Evolutionary conservation across 108 stramenopile species (phyloP).

Genomic region (Hondaea fermentalgiana): DNA sequence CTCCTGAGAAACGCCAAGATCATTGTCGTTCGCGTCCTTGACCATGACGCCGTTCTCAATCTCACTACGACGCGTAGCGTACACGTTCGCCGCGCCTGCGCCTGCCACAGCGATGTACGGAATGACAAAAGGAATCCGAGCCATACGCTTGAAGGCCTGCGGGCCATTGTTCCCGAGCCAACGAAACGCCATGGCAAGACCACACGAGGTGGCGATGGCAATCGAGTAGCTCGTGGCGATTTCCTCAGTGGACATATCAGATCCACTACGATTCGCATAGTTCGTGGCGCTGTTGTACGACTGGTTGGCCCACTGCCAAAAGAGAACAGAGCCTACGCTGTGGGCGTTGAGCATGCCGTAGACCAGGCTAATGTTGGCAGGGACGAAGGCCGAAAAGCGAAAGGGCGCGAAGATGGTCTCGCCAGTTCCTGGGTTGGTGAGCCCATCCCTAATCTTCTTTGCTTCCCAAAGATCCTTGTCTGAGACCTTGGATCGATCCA

Average conservation of each 20-base stretch:
- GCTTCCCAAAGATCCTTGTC: not conserved
- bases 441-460: not conserved
- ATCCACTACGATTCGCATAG: not conserved
- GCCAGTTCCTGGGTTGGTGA: not conserved
- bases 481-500: not conserved
- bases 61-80: not conserved
- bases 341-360: conserved; percentile 6
- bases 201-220: not conserved
- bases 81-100: conserved; percentile 1
- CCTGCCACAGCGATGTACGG: not conserved
- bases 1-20: conserved; percentile 3
- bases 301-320: conserved; percentile 14
- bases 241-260: not conserved
- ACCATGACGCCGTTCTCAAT: conserved; percentile 13
- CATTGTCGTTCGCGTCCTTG: not conserved
- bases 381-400: not conserved
- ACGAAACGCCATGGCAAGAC: not conserved
- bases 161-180: not conserved
- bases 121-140: not conserved
- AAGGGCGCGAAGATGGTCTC: not conserved
- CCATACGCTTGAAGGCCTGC: not conserved
- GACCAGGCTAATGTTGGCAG: not conserved
- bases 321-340: not conserved
- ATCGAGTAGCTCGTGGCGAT: not conserved
- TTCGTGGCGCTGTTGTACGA: not conserved